These are phyloP conservation scores for Curvularia sp. DNA, from an alignment of 2,329 filamentous ascomycete genomes.

Conservation along the genomic window DNA sequence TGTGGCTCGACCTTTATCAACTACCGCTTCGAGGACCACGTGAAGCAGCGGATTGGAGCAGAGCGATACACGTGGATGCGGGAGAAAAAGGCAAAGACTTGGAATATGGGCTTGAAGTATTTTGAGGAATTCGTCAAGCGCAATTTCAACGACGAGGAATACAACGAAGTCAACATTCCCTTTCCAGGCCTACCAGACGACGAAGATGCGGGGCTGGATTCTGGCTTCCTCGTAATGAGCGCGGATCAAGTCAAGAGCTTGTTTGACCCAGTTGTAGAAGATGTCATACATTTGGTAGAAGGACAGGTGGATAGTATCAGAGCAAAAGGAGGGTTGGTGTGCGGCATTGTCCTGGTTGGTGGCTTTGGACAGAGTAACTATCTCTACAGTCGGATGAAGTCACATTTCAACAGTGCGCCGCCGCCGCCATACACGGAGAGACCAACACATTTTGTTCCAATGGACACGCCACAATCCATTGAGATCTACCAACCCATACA, in stretches of 20 bases:
- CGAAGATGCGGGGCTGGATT: constrained; percentile 75
- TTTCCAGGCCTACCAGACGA: constrained; percentile 80
- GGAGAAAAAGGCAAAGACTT: constrained; percentile 76
- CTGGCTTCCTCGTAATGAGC: constrained; percentile 76
- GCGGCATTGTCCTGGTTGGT: constrained; percentile 80
- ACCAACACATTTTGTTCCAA: constrained; percentile 68
- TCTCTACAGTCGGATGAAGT: constrained; percentile 71
- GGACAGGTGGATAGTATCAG: constrained; percentile 54
- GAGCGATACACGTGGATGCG: constrained; percentile 77
- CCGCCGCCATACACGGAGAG: constrained; percentile 69
- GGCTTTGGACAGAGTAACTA: constrained; percentile 83
- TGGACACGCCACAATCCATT: constrained; percentile 64
- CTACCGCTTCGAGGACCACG: constrained; percentile 80
- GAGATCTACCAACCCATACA: constrained; percentile 84
- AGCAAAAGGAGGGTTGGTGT: constrained; percentile 51
- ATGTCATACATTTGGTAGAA: constrained; percentile 53
- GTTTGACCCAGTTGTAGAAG: constrained; percentile 75
- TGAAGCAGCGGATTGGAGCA: constrained; percentile 70
- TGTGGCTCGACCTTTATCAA: constrained; percentile 82
- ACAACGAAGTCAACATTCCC: constrained; percentile 77
- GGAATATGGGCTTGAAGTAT: constrained; percentile 74
- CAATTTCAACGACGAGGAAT: constrained; percentile 81
- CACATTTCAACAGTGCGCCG: constrained; percentile 65
- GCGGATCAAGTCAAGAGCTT: constrained; percentile 74
- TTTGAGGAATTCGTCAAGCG: constrained; percentile 87